Conservation (phyloP, 345 rosid genomes). For the Lepidium didymum region DNA sequence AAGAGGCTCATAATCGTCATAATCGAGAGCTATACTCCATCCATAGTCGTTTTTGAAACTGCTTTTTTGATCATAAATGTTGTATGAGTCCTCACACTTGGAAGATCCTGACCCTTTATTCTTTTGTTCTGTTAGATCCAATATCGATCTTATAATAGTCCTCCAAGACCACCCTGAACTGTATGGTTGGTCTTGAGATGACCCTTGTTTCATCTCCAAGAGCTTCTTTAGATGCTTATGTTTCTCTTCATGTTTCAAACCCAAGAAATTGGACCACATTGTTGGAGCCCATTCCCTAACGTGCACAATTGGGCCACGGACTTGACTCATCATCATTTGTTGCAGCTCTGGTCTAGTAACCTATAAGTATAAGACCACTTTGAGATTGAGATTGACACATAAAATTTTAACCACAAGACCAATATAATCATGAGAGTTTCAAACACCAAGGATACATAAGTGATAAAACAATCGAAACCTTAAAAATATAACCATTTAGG, state of each 20-base stretch:
- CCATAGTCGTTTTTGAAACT: slow-evolving; percentile 70
- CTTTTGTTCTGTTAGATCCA: slow-evolving; percentile 19
- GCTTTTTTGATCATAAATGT: slow-evolving; percentile 40
- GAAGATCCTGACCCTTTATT: slow-evolving; percentile 16
- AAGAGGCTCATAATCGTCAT: slow-evolving; percentile 47
- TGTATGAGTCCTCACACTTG: slow-evolving; percentile 47
- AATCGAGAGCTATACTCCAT: slow-evolving; percentile 69
- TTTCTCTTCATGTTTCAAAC: slow-evolving; percentile 41
- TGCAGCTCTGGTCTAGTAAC: slow-evolving; percentile 37
- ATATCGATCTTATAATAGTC: slow-evolving; percentile 34
- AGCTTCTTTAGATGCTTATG: slow-evolving; percentile 47
- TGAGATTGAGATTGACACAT: neutral
- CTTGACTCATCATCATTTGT: slow-evolving; percentile 36
- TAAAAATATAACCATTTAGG: neutral
- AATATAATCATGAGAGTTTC: neutral
- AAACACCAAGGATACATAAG: neutral
- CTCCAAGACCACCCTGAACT: slow-evolving; percentile 49
- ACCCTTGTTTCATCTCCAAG: slow-evolving; percentile 30
- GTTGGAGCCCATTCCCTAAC: slow-evolving; percentile 39
- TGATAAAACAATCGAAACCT: neutral
- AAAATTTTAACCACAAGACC: neutral
- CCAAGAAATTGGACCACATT: slow-evolving; percentile 49
- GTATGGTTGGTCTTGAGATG: slow-evolving; percentile 23
- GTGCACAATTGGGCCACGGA: slow-evolving; percentile 55
- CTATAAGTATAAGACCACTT: slow-evolving; percentile 21